phyloP scores from a whole-genome alignment of 345 rosid species.

The Conringia planisiliqua region DNA sequence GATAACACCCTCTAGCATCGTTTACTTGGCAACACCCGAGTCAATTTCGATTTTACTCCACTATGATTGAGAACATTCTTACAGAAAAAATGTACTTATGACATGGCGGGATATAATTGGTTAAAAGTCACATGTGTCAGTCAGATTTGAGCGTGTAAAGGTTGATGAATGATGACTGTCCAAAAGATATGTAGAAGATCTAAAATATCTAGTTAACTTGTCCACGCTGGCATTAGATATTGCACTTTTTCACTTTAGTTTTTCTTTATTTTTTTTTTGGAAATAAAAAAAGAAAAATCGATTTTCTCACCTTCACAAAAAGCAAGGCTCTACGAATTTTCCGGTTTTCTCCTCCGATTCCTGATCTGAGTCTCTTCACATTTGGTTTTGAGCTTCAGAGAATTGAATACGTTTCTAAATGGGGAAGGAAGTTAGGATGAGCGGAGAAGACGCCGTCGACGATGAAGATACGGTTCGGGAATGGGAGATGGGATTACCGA shows the following conservation, averaged over 20 bases:
- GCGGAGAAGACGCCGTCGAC: constrained; percentile 16
- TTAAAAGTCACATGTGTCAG: neutral
- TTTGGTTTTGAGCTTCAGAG: neutral
- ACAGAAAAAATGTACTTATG: neutral
- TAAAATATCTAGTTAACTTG: constrained; percentile 48
- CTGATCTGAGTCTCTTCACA: neutral
- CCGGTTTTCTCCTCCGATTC: constrained; percentile 6
- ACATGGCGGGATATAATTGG: constrained; percentile 16
- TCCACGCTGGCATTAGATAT: constrained; percentile 67
- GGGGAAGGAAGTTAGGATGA: constrained; percentile 32
- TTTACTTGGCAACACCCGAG: constrained; percentile 26
- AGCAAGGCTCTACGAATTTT: constrained; percentile 22
- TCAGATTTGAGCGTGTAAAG: neutral
- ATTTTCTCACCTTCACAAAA: constrained; percentile 25
- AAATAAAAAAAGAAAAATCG: neutral
- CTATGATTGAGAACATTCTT: neutral
- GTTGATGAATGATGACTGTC: neutral
- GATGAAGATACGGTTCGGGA: neutral
- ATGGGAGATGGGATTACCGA: constrained; percentile 22
- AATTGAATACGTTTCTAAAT: neutral
- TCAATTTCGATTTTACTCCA: neutral
- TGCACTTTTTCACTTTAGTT: constrained; percentile 46
- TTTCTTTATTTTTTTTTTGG: neutral
- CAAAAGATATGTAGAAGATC: constrained; percentile 51
- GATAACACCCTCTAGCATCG: neutral